Percentiles rank a stretch among this genome's conserved stretches.
phyloP scores from a whole-genome alignment of 495 filamentous ascomycete species.

The Penicillium arizonense region DNA sequence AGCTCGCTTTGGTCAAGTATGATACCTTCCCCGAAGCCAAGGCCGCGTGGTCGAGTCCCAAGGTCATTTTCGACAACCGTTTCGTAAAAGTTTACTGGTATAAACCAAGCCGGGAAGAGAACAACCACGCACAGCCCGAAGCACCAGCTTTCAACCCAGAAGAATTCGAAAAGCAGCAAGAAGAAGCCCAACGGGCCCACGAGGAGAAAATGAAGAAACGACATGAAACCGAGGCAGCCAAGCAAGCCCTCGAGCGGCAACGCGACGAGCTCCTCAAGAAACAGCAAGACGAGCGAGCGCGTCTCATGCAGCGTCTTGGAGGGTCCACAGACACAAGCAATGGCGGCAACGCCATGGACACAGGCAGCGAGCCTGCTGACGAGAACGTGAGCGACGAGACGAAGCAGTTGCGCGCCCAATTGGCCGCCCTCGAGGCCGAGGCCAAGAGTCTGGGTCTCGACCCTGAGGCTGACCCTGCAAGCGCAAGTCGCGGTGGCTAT shows the following conservation, averaged over 20 bases:
- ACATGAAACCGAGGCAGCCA: constrained; percentile 69
- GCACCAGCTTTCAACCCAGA: constrained; percentile 65
- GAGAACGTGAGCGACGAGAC: constrained; percentile 57
- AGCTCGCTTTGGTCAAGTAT: constrained; percentile 79
- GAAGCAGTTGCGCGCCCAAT: constrained; percentile 69
- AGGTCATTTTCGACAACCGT: constrained; percentile 93
- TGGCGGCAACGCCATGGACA: constrained; percentile 16
- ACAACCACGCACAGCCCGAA: constrained; percentile 28
- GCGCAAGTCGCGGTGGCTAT: constrained; percentile 27
- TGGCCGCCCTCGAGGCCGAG: constrained; percentile 82
- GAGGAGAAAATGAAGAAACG: constrained; percentile 76
- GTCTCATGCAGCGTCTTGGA: constrained; percentile 61
- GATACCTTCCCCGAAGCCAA: constrained; percentile 70
- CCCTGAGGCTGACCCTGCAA: constrained; percentile 36
- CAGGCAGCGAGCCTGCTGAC: constrained; percentile 28
- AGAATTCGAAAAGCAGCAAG: constrained; percentile 72
- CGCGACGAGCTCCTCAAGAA: constrained; percentile 72
- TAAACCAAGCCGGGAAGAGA: constrained; percentile 56
- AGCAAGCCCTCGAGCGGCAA: constrained; percentile 70
- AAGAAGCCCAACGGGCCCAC: constrained; percentile 73
- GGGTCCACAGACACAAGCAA: constrained; percentile 37
- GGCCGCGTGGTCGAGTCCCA: constrained; percentile 84
- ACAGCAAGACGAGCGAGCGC: constrained; percentile 72
- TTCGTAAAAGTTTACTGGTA: constrained; percentile 99
- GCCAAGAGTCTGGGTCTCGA: constrained; percentile 79